phyloP scores from a whole-genome alignment of 345 rosid species.

The Pistacia vera region DNA sequence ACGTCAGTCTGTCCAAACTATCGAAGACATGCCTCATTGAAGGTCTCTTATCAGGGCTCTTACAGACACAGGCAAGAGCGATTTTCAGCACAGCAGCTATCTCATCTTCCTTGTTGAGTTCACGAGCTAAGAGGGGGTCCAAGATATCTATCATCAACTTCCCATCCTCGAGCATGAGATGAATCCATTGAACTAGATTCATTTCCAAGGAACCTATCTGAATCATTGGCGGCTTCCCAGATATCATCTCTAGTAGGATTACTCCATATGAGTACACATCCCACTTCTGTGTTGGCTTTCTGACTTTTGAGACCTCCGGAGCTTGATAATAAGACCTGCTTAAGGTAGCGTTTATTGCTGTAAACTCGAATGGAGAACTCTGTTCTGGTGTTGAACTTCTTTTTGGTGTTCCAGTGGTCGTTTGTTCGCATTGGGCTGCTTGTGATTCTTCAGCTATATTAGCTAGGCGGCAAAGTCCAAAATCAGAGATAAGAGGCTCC shows the following conservation, averaged over 20 bases:
- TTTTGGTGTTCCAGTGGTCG: conserved; percentile 34
- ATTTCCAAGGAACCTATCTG: conserved; percentile 46
- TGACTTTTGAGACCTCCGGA: conserved; percentile 65
- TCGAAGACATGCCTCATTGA: conserved; percentile 58
- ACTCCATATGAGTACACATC: conserved; percentile 93
- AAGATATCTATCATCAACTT: conserved; percentile 62
- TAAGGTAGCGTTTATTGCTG: conserved; percentile 33
- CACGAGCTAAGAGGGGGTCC: conserved; percentile 61
- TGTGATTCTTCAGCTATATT: conserved; percentile 48
- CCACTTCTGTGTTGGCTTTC: conserved; percentile 95
- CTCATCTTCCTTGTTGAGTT: conserved; percentile 58
- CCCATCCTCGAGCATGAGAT: conserved; percentile 55
- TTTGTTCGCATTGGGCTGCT: conserved; percentile 35
- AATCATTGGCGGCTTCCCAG: conserved; percentile 64
- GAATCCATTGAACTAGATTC: conserved; percentile 77
- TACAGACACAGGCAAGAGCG: conserved; percentile 65
- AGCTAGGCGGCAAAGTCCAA: conserved; percentile 76
- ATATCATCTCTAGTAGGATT: conserved; percentile 70
- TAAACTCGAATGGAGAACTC: conserved; percentile 53
- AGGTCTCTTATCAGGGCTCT: conserved; percentile 80
- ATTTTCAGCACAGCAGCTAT: conserved; percentile 57
- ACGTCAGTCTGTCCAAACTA: conserved; percentile 51
- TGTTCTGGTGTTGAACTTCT: conserved; percentile 48
- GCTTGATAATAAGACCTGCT: conserved; percentile 64
- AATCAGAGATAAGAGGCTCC: conserved; percentile 78